A percentile compares a stretch with the other conserved stretches of the same genome.
Conservation (phyloP, 2,329 filamentous ascomycete genomes). For the Penicillium sp. region DNA sequence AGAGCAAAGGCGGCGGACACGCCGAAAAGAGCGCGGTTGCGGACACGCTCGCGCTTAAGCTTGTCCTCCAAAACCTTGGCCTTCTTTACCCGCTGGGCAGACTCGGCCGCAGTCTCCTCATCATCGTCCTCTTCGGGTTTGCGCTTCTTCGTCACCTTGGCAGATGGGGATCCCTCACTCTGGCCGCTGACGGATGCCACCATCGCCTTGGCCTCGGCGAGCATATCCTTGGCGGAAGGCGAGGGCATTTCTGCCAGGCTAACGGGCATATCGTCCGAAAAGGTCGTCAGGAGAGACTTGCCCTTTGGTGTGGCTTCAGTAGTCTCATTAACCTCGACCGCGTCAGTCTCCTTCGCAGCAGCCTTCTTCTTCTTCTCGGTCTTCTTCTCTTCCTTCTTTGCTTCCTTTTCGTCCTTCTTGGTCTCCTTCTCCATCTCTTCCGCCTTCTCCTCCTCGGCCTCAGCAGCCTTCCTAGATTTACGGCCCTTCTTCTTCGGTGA, state of each 20-base stretch:
- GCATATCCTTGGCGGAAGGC: slow-evolving; percentile 76
- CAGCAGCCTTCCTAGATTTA: slow-evolving; percentile 23
- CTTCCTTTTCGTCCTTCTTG: slow-evolving; percentile 50
- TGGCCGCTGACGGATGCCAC: slow-evolving; percentile 63
- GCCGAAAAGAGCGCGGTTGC: slow-evolving; percentile 79
- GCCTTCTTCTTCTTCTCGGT: slow-evolving; percentile 25
- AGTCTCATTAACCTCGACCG: slow-evolving; percentile 64
- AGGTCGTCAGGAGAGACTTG: slow-evolving; percentile 68
- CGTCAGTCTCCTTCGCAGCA: slow-evolving; percentile 33
- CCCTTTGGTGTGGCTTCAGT: slow-evolving; percentile 54
- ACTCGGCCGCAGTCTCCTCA: slow-evolving; percentile 37
- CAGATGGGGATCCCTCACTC: slow-evolving; percentile 33
- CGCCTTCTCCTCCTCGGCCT: slow-evolving; percentile 14
- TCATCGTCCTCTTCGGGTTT: slow-evolving; percentile 65
- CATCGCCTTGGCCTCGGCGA: slow-evolving; percentile 84
- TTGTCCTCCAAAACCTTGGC: slow-evolving; percentile 68
- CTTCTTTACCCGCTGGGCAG: slow-evolving; percentile 65
- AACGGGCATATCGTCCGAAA: slow-evolving; percentile 73
- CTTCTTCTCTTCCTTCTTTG: slow-evolving; percentile 48
- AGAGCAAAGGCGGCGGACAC: slow-evolving; percentile 83
- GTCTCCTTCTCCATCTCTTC: slow-evolving; percentile 54
- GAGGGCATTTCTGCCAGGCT: slow-evolving; percentile 65
- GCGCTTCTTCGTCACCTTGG: slow-evolving; percentile 59
- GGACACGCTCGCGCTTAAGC: slow-evolving; percentile 79
- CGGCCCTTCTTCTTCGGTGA: slow-evolving; percentile 23